Evolutionary conservation across 768 basidiomycete species (phyloP).

Genomic region (Pisolithus marmoratus): DNA sequence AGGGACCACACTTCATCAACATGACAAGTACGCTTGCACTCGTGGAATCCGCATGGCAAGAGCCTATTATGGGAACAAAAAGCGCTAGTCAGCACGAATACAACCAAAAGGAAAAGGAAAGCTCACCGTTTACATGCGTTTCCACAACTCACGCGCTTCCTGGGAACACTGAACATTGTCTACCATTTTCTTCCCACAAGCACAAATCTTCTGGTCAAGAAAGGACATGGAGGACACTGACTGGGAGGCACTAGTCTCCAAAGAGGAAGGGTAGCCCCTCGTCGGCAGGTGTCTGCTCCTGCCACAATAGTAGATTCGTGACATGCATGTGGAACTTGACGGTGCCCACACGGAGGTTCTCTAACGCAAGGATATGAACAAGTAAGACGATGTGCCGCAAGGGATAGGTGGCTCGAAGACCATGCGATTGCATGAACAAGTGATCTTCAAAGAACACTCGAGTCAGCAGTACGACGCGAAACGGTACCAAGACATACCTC

Average conservation of each 20-base stretch:
- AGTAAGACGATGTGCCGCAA: constrained; percentile 73
- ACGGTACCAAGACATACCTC: constrained; percentile 51
- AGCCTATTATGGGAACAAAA: constrained; percentile 32
- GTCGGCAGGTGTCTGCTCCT: constrained; percentile 19
- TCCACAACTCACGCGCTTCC: constrained; percentile 77
- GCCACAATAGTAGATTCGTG: constrained; percentile 56
- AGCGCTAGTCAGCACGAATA: neutral
- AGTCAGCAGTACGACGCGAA: neutral
- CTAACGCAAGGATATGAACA: constrained; percentile 79
- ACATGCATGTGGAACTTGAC: constrained; percentile 70
- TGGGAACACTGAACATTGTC: constrained; percentile 81
- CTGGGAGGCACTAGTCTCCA: neutral
- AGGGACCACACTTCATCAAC: constrained; percentile 73
- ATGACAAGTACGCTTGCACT: constrained; percentile 81
- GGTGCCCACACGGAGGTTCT: constrained; percentile 80
- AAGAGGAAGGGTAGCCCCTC: constrained; percentile 14
- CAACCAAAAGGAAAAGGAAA: constrained; percentile 4
- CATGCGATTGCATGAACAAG: constrained; percentile 84
- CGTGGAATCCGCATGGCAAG: constrained; percentile 84
- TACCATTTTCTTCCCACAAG: constrained; percentile 82
- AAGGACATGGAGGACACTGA: constrained; percentile 85
- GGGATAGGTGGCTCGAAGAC: constrained; percentile 83
- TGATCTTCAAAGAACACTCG: constrained; percentile 38
- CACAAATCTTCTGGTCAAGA: constrained; percentile 76
- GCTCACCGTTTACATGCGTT: constrained; percentile 68